Base-by-base conservation (phyloP, 805 yeast species). In the Helenozyma rhizophorensis region DNA sequence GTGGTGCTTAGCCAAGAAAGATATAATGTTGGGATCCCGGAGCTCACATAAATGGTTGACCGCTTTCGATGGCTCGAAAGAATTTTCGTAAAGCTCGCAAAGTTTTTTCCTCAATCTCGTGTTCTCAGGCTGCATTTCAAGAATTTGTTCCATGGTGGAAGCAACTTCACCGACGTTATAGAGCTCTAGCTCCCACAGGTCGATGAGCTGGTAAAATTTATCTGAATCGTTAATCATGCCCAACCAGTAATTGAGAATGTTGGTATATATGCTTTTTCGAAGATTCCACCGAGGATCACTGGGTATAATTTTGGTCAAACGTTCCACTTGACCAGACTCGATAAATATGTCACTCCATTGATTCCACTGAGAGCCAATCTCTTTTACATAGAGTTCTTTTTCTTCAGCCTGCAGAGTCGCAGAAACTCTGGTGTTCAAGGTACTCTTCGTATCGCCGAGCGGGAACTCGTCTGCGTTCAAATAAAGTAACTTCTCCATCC, bases 1-100 rank as follows among this genome's bases (percentile, higher is more conserved):
- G 47, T 87, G 90, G 50, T 81, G 69, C 23, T 69, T 62, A 9
- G 78, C 63, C 30, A 88, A 60, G 34, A 86, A 73, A 23, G 70
- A 66, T 27, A 89, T 51, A 0, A 79, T 71, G 11, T 70, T 47
- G 0, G 65, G 51, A 51, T 83, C 88, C 40, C 70, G 64, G 17
- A 82, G 56, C 12, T 53, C 54, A 10, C 85, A 65, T 43, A 85
- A 62, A 50, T 82, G 88, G 0, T 67, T 67, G 6, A 83, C 76
- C 2, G 96, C 89, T 21, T 68, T 65, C 2, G 62, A 60, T 2
- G 82, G 82, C 26, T 80, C 80, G 21, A 73, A 71, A 0, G 76
- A 58, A 31, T 70, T 66, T 9, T 81, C 58, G 45, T 81, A 81
- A 8, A 87, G 47, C 9, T 70, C 60, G 18, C 79, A 68, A 16